These are phyloP conservation scores for Salix purpurea DNA, from an alignment of 345 rosid species.

Conservation along the genomic window DNA sequence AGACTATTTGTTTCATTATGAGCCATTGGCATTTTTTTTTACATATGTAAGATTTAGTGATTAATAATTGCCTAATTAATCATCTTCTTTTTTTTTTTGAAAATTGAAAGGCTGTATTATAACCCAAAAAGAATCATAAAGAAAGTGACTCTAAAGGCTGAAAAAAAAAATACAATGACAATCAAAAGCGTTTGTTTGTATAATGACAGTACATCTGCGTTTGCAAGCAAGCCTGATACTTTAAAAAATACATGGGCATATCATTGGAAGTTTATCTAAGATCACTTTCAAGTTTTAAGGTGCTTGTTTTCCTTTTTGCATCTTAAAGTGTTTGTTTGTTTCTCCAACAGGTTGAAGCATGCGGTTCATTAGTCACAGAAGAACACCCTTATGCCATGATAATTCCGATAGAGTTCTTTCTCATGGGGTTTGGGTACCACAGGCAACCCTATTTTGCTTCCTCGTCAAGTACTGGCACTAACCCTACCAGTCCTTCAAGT, in stretches of 20 bases:
- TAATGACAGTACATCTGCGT: too few relatives aligned
- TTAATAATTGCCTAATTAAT: not conserved
- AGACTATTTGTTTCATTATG: not conserved
- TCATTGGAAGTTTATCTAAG: not conserved
- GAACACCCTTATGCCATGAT: constrained; percentile 66
- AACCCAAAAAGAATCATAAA: too few relatives aligned
- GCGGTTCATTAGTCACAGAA: constrained; percentile 64
- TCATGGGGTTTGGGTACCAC: constrained; percentile 46
- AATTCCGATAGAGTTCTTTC: constrained; percentile 53
- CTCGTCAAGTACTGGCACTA: constrained; percentile 36
- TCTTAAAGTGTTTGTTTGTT: not conserved
- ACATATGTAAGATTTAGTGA: not conserved
- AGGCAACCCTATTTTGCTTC: constrained; percentile 31
- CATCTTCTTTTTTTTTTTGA: not conserved
- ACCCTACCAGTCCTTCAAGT: constrained; percentile 37
- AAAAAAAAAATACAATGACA: too few relatives aligned
- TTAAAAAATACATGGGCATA: too few relatives aligned
- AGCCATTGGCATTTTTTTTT: not conserved
- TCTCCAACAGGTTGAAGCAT: constrained; percentile 47
- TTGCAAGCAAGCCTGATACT: not conserved
- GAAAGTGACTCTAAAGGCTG: too few relatives aligned
- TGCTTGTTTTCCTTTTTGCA: not conserved
- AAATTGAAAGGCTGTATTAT: too few relatives aligned
- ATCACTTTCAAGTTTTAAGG: too few relatives aligned
- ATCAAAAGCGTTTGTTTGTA: too few relatives aligned